Base-by-base conservation (phyloP, 2,329 filamentous ascomycete genomes). In the Phyllosticta citriasiana region DNA sequence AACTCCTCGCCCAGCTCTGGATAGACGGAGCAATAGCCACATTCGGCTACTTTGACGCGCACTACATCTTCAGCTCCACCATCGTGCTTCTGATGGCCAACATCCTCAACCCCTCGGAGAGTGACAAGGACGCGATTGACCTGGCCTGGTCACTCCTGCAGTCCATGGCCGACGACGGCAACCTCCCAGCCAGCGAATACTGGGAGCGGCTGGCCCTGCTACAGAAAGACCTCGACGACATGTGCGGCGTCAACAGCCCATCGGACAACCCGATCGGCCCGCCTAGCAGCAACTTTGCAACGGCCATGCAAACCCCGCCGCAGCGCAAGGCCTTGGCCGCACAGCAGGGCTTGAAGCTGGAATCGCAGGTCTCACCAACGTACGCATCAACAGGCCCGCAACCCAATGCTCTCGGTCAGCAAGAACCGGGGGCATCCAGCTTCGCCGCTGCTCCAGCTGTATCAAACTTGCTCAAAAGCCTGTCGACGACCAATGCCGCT, bases 81-180 rank as follows among this genome's bases (percentile, higher is more conserved):
- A 61, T 68, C 9, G 62, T 69, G 2, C 64, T 70, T 24, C 60
- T 66, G n/a, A 65, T 69, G 55, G 67, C 68, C 16, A 65, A 65
- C 30, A 64, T 68, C 6, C 66, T 73, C 63, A 55, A 55, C 27
- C 61, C 65, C 5, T 67, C 65, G 27, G 60, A 60, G 26, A 60
- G 63, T 52, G 67, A 67, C 59, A 57, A 55, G n/a, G 63, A 70
- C 33, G 63, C 66, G 3, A 66, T 67, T 40, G 64, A 63, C 14
- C 57, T 68, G 27, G 64, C 65, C 3, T 57, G 62, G 16, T 63
- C 61, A 2, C 63, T 70, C 4, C 62, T 70, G 5, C 65, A 71
- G 19, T 68, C 67, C 6, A 76, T 77, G 74, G 67, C 76, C 0
- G 72, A 76, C 1, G 74, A 72, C 14, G 75, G 73, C 9, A 70